Percentiles rank a stretch among this genome's conserved stretches.
These are phyloP conservation scores for Mycena pura DNA, from an alignment of 768 basidiomycete genomes.

Conservation along the genomic window DNA sequence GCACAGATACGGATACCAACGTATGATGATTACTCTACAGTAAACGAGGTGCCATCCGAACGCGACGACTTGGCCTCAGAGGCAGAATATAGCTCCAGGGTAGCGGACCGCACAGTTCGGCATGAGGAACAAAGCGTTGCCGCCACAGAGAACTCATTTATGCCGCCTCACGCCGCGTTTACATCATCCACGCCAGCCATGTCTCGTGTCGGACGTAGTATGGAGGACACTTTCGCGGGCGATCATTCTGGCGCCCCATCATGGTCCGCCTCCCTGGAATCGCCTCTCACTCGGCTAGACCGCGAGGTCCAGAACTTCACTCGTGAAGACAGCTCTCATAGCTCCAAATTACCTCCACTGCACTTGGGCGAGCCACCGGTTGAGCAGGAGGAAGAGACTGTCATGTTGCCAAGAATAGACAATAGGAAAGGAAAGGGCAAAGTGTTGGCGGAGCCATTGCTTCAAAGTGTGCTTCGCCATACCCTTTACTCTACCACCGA, in stretches of 20 bases:
- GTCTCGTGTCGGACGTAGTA: conserved; percentile 41
- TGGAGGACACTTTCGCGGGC: conserved; percentile 47
- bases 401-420: conserved; percentile 33
- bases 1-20: conserved; percentile 86
- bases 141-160: conserved; percentile 74
- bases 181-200: conserved; percentile 85
- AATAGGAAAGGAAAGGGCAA: conserved; percentile 61
- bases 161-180: conserved; percentile 72
- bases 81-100: conserved; percentile 29
- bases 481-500: conserved; percentile 50
- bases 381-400: conserved; percentile 17
- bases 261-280: conserved; percentile 79
- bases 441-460: conserved; percentile 47
- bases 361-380: conserved; percentile 23
- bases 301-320: conserved; percentile 65
- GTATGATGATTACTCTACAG: conserved; percentile 69
- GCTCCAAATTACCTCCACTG: conserved; percentile 27
- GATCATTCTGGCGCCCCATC: conserved; percentile 58
- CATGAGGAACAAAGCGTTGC: conserved; percentile 51
- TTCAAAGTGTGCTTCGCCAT: conserved; percentile 58
- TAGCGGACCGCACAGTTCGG: conserved; percentile 30
- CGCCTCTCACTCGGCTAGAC: conserved; percentile 72
- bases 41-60: conserved; percentile 56
- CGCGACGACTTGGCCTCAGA: conserved; percentile 39
- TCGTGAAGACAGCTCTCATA: conserved; percentile 43